These are phyloP conservation scores for Bassia scoparia DNA, from an alignment of 148 eudicot genomes.

Conservation along the genomic window DNA sequence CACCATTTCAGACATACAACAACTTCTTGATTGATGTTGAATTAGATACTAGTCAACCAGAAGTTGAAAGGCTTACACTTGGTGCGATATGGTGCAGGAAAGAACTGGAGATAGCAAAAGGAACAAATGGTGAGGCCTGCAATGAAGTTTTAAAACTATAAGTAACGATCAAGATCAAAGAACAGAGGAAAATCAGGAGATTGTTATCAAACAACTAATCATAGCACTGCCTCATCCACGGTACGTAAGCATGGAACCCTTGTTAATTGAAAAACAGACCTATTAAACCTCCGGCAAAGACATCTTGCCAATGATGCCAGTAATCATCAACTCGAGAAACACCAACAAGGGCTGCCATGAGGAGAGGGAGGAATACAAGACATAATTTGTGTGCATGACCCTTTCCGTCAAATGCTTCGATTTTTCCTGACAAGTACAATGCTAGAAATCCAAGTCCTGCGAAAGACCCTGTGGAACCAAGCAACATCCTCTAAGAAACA, in stretches of 20 bases:
- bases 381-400: conserved; percentile 84
- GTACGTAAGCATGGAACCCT: too few species aligned
- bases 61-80: conserved; percentile 35
- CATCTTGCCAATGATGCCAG: conserved; percentile 97
- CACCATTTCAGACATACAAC: too few species aligned
- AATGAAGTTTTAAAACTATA: background rate
- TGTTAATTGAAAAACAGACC: too few species aligned
- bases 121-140: conserved; percentile 57
- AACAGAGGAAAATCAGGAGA: too few species aligned
- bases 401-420: conserved; percentile 54
- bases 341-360: conserved; percentile 68
- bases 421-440: conserved; percentile 63
- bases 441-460: conserved; percentile 88
- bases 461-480: conserved; percentile 65
- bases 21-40: too few species aligned
- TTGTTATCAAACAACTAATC: too few species aligned
- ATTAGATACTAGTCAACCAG: background rate
- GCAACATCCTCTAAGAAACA: background rate
- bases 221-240: too few species aligned
- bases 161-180: background rate
- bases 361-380: conserved; percentile 56
- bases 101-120: conserved; percentile 79
- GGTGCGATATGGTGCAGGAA: conserved; percentile 61
- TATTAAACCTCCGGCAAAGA: conserved; percentile 69
- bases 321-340: conserved; percentile 91